Evolutionary conservation across 2,329 filamentous ascomycete species (phyloP), one percentile per base, ranked within the genome.

Genomic region (Penicillium sp.): DNA sequence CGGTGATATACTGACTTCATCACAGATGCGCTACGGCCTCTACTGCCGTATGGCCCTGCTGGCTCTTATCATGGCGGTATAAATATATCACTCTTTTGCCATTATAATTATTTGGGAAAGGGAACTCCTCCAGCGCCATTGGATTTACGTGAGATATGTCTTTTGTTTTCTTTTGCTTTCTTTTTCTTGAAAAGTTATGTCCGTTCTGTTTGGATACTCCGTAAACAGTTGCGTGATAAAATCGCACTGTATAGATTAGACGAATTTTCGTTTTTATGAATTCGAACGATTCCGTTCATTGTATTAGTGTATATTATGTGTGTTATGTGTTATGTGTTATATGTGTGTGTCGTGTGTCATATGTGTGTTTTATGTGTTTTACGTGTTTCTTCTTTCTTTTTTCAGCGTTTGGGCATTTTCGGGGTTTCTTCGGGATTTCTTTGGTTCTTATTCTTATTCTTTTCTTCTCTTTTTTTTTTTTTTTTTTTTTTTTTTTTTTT

Each of bases 31-130:
- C 77, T 97, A 97, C 78, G 94, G 94, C 66, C 84, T 99, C 67
- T 97, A 97, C 82, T 95, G 90, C 76, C 89, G 94, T 73, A 99
- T 99, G 94, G 94, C 94, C 65, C 78, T 99, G 78, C 82, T 99
- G 74, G 94, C 94, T 63, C 81, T 97, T 74, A 90, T 97, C 74
- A 88, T 99, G 89, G 86, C 81, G 53, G 76, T 76, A 59, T 76
- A 66, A 65, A 54, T 23, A 60, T 76, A 66, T 63, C 55, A 50
- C 53, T 58, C 51, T 61, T 56, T 48, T 50, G 26, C 44, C 53
- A 51, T 51, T 57, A 56, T 64, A 58, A 51, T 51, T 44, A 47
- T 51, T 53, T 54, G 54, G 53, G 51, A 57, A 60, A 56, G 30
- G 51, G 52, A 51, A 52, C 34, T 26, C 18, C 39, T 52, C 44